Conservation (phyloP, 331 rosid species). For the Spiraea crenata region DNA sequence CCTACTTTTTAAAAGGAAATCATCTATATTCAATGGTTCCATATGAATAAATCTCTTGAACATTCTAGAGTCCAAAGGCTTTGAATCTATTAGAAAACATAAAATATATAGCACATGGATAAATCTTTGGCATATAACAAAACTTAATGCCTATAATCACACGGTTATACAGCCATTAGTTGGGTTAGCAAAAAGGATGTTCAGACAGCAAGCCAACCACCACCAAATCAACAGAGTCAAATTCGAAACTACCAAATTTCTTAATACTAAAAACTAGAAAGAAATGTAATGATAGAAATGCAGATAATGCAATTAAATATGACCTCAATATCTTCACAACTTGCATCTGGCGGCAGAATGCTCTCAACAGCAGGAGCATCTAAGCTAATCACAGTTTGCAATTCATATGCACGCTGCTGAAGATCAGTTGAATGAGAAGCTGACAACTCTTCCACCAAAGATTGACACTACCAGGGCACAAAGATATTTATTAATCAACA, state of each 20-base stretch:
- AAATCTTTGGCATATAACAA: neutral
- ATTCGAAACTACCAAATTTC: neutral
- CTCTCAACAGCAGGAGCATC: slow-evolving; percentile 50
- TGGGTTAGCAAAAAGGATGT: no score
- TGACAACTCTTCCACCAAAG: slow-evolving; percentile 73
- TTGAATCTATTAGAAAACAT: no score
- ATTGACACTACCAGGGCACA: slow-evolving; percentile 60
- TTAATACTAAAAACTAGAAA: neutral
- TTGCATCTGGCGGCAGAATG: slow-evolving; percentile 76
- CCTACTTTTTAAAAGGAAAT: no score
- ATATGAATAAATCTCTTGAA: no score
- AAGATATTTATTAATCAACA: slow-evolving; percentile 15
- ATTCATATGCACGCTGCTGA: slow-evolving; percentile 94
- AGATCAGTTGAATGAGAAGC: slow-evolving; percentile 89
- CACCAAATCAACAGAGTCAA: neutral
- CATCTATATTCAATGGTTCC: no score
- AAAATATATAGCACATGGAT: neutral
- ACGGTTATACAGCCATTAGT: no score
- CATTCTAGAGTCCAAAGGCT: no score
- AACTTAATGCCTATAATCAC: neutral
- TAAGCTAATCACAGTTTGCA: slow-evolving; percentile 63
- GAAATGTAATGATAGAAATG: neutral
- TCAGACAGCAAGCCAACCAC: no score
- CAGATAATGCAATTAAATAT: slow-evolving; percentile 19
- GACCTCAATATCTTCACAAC: slow-evolving; percentile 88